Evolutionary conservation across 129 eudicot genomes (phyloP), one percentile per base, ranked within the genome.

Genomic region (Tagetes patula): DNA sequence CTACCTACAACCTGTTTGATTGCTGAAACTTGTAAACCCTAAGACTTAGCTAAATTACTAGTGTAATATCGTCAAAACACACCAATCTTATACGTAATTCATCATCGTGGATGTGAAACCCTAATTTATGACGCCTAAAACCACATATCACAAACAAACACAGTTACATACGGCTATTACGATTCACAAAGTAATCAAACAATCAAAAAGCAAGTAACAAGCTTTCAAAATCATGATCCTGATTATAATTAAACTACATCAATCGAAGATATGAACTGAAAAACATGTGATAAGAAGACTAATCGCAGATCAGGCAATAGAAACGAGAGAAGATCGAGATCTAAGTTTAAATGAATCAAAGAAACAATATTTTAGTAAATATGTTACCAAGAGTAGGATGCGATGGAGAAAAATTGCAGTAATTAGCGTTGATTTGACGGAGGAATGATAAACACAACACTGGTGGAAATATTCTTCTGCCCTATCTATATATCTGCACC

Each of bases 391-490:
- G 4, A 52, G 38, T 41, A 54, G 6, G 73, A 65, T 52, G 32
- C 41, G 78, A 74, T 74, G 54, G 73, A 65, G 14, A 66, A 52
- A 62, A 8, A 8, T 37, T 5, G 8, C 6, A 38, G 78, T 37
- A 39, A 53, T 74, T 48, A 50, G 78, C 72, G 72, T 75, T 39
- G 73, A 75, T 75, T 66, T 50, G 79, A 65, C 66, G 79, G 59
- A 75, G 31, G 66, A 77, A 70, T 60, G 54, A 65, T 75, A 37
- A 31, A 62, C 27, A 20, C 27, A 20, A 20, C 2, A 36, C 31
- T 67, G 41, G 41, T 34, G 13, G 27, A 52, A 50, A 55, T 41
- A 31, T 48, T 58, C 37, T 8, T 43, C 31, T 52, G 72, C 71
- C 81, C 80, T 68, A 76, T 76, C 80, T 68, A 76, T 77, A 27